Evolutionary conservation across 345 rosid species (phyloP).

Genomic region (Aegle marmelos): DNA sequence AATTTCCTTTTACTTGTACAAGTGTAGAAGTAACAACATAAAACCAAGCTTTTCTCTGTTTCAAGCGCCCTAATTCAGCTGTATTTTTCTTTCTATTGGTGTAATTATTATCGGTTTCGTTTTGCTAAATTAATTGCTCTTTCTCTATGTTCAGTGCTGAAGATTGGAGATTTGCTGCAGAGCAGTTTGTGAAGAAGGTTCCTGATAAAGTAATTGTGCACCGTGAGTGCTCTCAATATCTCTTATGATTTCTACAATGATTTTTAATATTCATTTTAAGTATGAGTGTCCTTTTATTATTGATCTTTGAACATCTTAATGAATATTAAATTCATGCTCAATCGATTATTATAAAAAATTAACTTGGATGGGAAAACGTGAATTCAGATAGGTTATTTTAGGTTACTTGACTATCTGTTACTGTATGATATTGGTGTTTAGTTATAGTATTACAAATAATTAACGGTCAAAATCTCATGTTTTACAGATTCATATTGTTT

Average conservation of each 20-base stretch:
- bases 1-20: neutral
- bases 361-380: neutral
- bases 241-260: neutral
- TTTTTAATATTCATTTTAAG: neutral
- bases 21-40: neutral
- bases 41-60: neutral
- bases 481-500: neutral
- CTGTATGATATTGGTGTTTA: neutral
- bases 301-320: neutral
- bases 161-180: constrained; percentile 92
- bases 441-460: neutral
- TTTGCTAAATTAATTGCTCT: neutral
- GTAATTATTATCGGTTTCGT: neutral
- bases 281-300: neutral
- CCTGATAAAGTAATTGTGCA: constrained; percentile 85
- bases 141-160: constrained; percentile 48
- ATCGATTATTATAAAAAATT: neutral
- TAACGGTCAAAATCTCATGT: neutral
- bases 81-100: neutral
- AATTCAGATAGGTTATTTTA: neutral
- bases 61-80: neutral
- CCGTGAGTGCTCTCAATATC: constrained; percentile 45
- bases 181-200: constrained; percentile 77
- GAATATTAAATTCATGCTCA: neutral
- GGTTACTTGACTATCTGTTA: neutral